Base-by-base conservation (phyloP, 345 rosid genomes). In the Microcos paniculata region DNA sequence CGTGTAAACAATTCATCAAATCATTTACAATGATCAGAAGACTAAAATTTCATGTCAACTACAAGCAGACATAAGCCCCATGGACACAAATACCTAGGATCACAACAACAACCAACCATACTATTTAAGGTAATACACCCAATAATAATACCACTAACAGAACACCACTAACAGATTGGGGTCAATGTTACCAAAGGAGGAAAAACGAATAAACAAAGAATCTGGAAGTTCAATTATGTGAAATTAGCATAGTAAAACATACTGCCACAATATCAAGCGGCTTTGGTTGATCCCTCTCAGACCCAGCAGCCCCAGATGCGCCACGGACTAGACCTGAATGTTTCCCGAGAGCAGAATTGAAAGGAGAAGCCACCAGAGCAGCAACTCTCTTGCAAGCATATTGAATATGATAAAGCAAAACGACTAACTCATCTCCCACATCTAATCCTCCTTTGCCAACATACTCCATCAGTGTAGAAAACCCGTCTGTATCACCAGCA, bases 311-410 rank as follows among this genome's bases (percentile, higher is more conserved):
- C 31, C 75, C 84, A 11, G 63, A 15, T 15, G 55, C 2, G 57
- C 15, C 65, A 30, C 61, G 82, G 72, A 75, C 72, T 33, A 82
- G 64, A 72, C 71, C 72, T 51, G 62, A 56, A 52, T 83, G 90
- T 64, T 89, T 85, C 31, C 89, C 83, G 7, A 92, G 88, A 76
- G 84, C 85, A 58, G 92, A 88, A 79, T 89, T 89, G 81, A 79
- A 94, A 77, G 98, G 98, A 71, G 98, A 94, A 45, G 97, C 95
- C 31, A 92, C 91, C 52, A 94, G 90, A 75, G 93, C 91, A 48
- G 95, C 95, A 58, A 94, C 90, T 86, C 88, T 89, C 89, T 92
- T 94, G 85, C 92, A 94, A 66, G 98, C 95, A 80, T 89, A 89
- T 84, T 90, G 95, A n/a, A 94, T 67, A 78, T 94, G 98, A 51